These are phyloP conservation scores for Taphrina betulina DNA, from an alignment of 1,139 yeast genomes.

Conservation along the genomic window DNA sequence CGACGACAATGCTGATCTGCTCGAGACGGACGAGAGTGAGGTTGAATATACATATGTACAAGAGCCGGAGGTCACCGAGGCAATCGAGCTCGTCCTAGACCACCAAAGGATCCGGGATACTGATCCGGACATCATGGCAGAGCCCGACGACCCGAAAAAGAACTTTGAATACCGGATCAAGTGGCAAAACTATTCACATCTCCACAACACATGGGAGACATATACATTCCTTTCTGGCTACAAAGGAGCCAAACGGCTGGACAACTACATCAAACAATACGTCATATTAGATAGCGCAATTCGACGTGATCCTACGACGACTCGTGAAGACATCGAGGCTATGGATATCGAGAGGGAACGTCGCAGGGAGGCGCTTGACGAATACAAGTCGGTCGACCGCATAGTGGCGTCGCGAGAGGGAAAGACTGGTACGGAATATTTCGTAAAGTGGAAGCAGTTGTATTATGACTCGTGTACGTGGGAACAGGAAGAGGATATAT, in stretches of 20 bases:
- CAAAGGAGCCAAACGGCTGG: slow-evolving; percentile 81
- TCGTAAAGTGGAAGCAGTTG: slow-evolving; percentile 89
- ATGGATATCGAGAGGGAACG: slow-evolving; percentile 90
- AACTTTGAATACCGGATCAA: slow-evolving; percentile 49
- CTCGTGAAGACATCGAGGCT: slow-evolving; percentile 81
- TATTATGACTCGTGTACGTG: slow-evolving; percentile 96
- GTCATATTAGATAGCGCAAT: slow-evolving; percentile 72
- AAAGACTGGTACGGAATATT: slow-evolving; percentile 50
- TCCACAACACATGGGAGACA: slow-evolving; percentile 93
- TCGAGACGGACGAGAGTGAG: slow-evolving; percentile 19
- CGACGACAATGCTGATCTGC: slow-evolving; percentile 22
- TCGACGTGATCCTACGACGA: slow-evolving; percentile 73
- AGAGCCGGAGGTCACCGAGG: slow-evolving; percentile 17
- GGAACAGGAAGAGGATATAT: slow-evolving; percentile 91
- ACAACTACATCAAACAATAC: slow-evolving; percentile 80
- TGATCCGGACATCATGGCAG: slow-evolving; percentile 5
- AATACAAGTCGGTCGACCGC: slow-evolving; percentile 82
- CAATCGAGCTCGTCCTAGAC: slow-evolving; percentile 32
- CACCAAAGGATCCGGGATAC: slow-evolving; percentile 26
- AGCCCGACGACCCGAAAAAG: slow-evolving; percentile 16
- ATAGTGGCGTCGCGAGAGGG: slow-evolving; percentile 73
- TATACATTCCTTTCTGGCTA: slow-evolving; percentile 56
- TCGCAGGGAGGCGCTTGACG: slow-evolving; percentile 76
- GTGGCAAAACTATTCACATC: slow-evolving; percentile 85
- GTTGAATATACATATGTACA: slow-evolving; percentile 16